Evolutionary conservation across 345 rosid genomes (phyloP).

Genomic region (Euphorbia tirucalli): DNA sequence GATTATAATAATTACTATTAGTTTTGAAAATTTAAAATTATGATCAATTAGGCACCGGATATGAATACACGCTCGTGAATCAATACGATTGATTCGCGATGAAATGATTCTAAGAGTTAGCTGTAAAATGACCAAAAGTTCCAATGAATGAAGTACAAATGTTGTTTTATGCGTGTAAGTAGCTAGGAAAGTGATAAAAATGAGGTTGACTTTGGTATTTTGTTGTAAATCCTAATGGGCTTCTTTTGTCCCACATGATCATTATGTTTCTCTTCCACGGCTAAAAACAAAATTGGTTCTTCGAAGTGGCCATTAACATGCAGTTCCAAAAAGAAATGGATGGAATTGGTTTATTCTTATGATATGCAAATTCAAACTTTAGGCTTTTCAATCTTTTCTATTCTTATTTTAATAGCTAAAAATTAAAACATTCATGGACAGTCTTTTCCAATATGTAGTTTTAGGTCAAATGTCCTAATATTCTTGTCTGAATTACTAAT

Average conservation of each 20-base stretch:
- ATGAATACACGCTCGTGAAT: too few species aligned
- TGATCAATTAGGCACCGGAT: too few species aligned
- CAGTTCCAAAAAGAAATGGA: slow-evolving; percentile 6
- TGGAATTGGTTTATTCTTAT: neutral
- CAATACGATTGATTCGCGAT: too few species aligned
- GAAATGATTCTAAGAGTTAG: too few species aligned
- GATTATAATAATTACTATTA: too few species aligned
- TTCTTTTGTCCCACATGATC: neutral
- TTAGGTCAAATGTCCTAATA: slow-evolving; percentile 1
- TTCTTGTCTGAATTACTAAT: neutral
- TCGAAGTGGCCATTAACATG: slow-evolving; percentile 1
- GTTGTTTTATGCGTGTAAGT: neutral
- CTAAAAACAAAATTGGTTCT: neutral
- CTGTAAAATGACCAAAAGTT: too few species aligned
- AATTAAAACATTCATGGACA: neutral
- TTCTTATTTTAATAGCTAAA: neutral
- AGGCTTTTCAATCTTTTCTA: neutral
- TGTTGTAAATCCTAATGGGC: neutral
- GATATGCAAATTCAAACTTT: neutral
- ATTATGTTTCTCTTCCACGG: neutral
- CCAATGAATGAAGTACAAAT: too few species aligned
- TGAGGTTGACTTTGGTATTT: neutral
- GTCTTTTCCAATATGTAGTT: neutral
- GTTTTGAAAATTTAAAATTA: too few species aligned
- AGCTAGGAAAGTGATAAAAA: neutral